These are phyloP conservation scores for Chlamydomonas reinhardtii DNA, from an alignment of 163 green algal species.

Conservation along the genomic window DNA sequence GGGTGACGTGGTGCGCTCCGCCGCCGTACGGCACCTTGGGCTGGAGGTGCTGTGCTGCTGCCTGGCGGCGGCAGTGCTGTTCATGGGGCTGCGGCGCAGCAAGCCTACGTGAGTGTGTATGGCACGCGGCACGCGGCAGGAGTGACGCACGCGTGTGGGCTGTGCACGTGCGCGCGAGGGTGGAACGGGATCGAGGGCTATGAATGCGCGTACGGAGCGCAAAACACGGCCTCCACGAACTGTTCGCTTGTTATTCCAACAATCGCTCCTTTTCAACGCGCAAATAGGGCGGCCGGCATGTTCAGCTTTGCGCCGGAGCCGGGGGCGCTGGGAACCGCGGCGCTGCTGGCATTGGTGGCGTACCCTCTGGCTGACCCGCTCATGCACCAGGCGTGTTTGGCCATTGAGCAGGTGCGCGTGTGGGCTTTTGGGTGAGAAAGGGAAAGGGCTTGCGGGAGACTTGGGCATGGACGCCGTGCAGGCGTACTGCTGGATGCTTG, in stretches of 20 bases:
- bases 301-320: conserved; percentile 7
- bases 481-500: too few relatives aligned
- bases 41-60: conserved; percentile 41
- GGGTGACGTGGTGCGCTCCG: not conserved
- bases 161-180: too few relatives aligned
- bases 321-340: not conserved
- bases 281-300: conserved; percentile 9
- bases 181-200: too few relatives aligned
- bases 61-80: conserved; percentile 26
- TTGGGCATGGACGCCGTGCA: too few relatives aligned
- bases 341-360: conserved; percentile 18
- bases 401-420: conserved; percentile 37
- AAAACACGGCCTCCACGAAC: too few relatives aligned
- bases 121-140: too few relatives aligned
- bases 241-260: too few relatives aligned
- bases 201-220: too few relatives aligned
- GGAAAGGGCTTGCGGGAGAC: too few relatives aligned
- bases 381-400: conserved; percentile 26
- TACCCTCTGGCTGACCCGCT: conserved; percentile 61
- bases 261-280: too few relatives aligned
- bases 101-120: conserved; percentile 7
- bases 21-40: conserved; percentile 34
- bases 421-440: too few relatives aligned
- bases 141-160: too few relatives aligned
- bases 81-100: conserved; percentile 33